Evolutionary conservation across 1,139 yeast genomes (phyloP).

Genomic region (Entelexis sorbosivorans): DNA sequence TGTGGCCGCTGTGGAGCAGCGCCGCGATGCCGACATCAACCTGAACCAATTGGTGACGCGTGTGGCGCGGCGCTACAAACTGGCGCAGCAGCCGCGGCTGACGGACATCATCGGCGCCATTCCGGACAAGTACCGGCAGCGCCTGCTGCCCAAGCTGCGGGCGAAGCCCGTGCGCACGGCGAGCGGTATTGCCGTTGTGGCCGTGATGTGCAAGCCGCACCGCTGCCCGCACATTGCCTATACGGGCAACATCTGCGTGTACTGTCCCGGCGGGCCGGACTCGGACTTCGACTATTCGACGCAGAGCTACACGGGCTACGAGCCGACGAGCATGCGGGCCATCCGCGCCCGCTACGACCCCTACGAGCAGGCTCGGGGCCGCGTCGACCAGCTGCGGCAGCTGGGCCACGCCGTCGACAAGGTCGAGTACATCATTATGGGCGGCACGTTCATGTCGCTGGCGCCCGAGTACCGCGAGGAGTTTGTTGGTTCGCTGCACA

Average conservation of each 20-base stretch:
- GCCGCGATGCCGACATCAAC: constrained; percentile 63
- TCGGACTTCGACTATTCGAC: constrained; percentile 96
- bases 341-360: constrained; percentile 97
- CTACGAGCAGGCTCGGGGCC: constrained; percentile 95
- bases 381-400: constrained; percentile 89
- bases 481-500: constrained; percentile 81
- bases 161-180: constrained; percentile 99
- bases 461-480: constrained; percentile 81
- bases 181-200: constrained; percentile 93
- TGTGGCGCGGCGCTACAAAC: constrained; percentile 77
- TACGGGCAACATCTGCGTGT: constrained; percentile 96
- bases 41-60: constrained; percentile 80
- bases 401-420: constrained; percentile 94
- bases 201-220: constrained; percentile 98
- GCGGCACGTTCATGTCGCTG: constrained; percentile 96
- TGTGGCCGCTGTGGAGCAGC: constrained; percentile 56
- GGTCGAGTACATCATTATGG: constrained; percentile 96
- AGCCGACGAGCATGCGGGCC: constrained; percentile 98
- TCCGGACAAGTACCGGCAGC: constrained; percentile 91
- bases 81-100: constrained; percentile 84
- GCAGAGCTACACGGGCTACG: constrained; percentile 96
- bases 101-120: constrained; percentile 92
- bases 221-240: constrained; percentile 98
- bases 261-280: constrained; percentile 99
- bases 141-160: constrained; percentile 79